These are phyloP conservation scores for Lobulomyces angularis DNA, from an alignment of 192 early-diverging fungal genomes.

Conservation along the genomic window DNA sequence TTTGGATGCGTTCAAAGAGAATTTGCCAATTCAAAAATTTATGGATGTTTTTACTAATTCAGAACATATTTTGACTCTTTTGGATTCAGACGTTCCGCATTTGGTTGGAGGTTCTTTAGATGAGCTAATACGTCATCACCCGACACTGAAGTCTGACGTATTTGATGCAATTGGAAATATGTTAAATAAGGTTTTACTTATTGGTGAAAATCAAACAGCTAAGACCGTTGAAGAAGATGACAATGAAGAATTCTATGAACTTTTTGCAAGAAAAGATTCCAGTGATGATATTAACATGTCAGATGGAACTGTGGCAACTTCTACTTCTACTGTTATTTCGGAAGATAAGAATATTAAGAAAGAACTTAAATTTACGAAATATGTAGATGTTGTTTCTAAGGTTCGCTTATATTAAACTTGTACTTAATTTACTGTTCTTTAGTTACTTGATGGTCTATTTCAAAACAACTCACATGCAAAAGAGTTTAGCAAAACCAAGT, in stretches of 20 bases:
- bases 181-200: conserved; percentile 50
- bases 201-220: conserved; percentile 40
- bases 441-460: conserved; percentile 78
- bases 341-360: too few species aligned
- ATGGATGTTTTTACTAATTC: conserved; percentile 64
- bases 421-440: conserved; percentile 9
- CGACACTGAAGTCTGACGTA: conserved; percentile 60
- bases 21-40: conserved; percentile 56
- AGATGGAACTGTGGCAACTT: not conserved
- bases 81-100: conserved; percentile 75
- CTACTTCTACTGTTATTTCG: too few species aligned
- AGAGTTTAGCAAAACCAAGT: conserved; percentile 58
- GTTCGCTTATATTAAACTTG: conserved; percentile 22
- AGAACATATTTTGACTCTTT: conserved; percentile 62
- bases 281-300: conserved; percentile 1
- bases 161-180: conserved; percentile 56
- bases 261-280: conserved; percentile 1
- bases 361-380: conserved; percentile 15
- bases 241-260: conserved; percentile 10
- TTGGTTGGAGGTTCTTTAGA: conserved; percentile 76
- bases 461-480: conserved; percentile 60
- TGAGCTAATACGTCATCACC: conserved; percentile 93
- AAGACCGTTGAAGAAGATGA: conserved; percentile 37
- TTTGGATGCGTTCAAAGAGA: conserved; percentile 66
- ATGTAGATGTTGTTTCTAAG: conserved; percentile 53